Conservation (phyloP, 495 filamentous ascomycete genomes). For the Bryoglossum gracile region DNA sequence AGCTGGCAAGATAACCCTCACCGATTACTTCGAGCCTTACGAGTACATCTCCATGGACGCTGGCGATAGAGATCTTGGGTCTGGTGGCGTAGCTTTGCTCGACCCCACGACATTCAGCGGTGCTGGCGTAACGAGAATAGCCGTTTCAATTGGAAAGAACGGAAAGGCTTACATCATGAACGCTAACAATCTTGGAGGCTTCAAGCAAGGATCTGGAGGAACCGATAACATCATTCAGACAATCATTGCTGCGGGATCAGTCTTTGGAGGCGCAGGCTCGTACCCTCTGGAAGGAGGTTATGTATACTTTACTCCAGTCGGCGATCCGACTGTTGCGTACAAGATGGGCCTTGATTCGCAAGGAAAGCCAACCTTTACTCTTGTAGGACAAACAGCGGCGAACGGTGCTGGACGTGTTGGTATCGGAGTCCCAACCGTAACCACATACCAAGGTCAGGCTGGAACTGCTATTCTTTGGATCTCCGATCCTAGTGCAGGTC, state of each 20-base stretch:
- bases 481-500: constrained; percentile 30
- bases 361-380: constrained; percentile 33
- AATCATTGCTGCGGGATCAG: constrained; percentile 29
- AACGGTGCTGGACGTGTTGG: constrained; percentile 34
- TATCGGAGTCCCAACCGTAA: constrained; percentile 34
- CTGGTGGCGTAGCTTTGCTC: constrained; percentile 32
- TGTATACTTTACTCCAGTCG: constrained; percentile 37
- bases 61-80: constrained; percentile 35
- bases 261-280: constrained; percentile 40
- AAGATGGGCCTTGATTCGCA: constrained; percentile 30
- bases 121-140: constrained; percentile 31
- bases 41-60: constrained; percentile 37
- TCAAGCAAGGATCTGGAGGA: constrained; percentile 34
- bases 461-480: constrained; percentile 34
- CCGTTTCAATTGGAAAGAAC: constrained; percentile 37
- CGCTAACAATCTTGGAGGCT: constrained; percentile 41
- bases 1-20: constrained; percentile 28
- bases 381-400: constrained; percentile 29
- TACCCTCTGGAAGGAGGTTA: constrained; percentile 44
- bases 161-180: constrained; percentile 42
- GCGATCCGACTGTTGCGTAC: constrained; percentile 26
- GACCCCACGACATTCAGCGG: constrained; percentile 35
- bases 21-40: constrained; percentile 39
- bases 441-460: constrained; percentile 33
- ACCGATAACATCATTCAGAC: constrained; percentile 39